Base-by-base conservation (phyloP, 495 filamentous ascomycete genomes). In the Trichoderma reesei region DNA sequence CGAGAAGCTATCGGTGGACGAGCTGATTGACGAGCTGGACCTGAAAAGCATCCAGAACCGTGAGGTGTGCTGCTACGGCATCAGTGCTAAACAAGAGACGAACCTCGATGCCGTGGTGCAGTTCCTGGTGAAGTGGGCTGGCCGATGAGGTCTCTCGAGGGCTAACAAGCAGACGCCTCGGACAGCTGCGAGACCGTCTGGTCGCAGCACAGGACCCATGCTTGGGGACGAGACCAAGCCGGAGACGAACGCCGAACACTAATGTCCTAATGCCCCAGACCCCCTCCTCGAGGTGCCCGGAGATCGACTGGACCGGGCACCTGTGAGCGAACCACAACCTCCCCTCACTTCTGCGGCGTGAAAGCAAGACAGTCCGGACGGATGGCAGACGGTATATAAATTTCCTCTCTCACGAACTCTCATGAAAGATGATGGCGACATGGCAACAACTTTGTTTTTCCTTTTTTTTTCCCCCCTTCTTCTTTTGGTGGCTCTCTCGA, bases 21-120 rank as follows among this genome's bases (percentile, higher is more conserved):
- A 97, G 73, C 75, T 98, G 67, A 98, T 98, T 78, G 92, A 96
- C 42, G 87, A 84, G 61, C 84, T 98, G 82, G 86, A 96, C 68
- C 82, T 98, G 38, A 94, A 92, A 75, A 84, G 86, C 62, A 89
- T 98, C 72, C 89, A 88, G 46, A 88, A 90, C 70, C 90, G 94
- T 38, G 94, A 98, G 75, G 93, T 98, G 68, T 96, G 91, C 81
- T 98, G 94, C 79, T 98, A 98, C 75, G 92, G 94, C 62, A 98
- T 98, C 77, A 96, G 91, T 70, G 94, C 93, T 42, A 96, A 96
- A 73, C 93, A 98, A 73, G 94, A 98, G 77, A 97, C 93, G 39
- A 98, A 98, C 75, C 84, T 98, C 67, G 94, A 98, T 74, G 94
- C 92, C 5, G 94, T 98, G 42, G 75, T 98, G 71, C 90, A 96